These are phyloP conservation scores for Stagonosporopsis chrysanthemi DNA, from an alignment of 2,329 filamentous ascomycete genomes.

Conservation along the genomic window DNA sequence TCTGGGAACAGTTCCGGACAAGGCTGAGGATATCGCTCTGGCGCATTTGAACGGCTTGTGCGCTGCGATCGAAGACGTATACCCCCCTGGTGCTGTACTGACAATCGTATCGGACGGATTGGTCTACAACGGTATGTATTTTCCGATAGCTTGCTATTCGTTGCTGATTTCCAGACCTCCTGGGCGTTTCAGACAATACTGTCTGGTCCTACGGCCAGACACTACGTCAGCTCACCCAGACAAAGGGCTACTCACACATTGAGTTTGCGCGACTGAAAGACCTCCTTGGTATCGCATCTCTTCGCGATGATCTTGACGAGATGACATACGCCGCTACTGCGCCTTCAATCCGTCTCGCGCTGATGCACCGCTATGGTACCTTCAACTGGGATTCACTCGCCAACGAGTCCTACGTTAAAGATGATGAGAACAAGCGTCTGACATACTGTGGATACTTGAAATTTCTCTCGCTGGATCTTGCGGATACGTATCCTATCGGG, in stretches of 20 bases:
- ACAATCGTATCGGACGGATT: constrained; percentile 54
- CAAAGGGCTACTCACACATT: constrained; percentile 24
- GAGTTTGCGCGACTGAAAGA: constrained; percentile 27
- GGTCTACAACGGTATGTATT: constrained; percentile 46
- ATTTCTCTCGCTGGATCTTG: constrained; percentile 27
- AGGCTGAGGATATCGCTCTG: constrained; percentile 55
- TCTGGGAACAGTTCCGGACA: constrained; percentile 56
- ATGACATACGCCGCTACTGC: constrained; percentile 28
- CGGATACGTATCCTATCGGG: constrained; percentile 10
- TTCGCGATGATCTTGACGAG: constrained; percentile 20
- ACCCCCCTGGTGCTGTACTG: constrained; percentile 49
- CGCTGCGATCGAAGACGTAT: constrained; percentile 49
- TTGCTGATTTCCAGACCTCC: constrained; percentile 40
- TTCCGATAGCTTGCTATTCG: not conserved
- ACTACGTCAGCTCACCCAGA: constrained; percentile 20
- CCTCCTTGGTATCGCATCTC: constrained; percentile 17
- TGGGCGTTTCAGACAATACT: constrained; percentile 52
- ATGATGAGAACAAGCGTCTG: constrained; percentile 21
- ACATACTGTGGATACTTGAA: constrained; percentile 32
- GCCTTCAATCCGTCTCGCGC: constrained; percentile 24
- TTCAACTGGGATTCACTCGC: constrained; percentile 18
- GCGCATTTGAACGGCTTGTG: constrained; percentile 52
- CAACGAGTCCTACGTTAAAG: constrained; percentile 19
- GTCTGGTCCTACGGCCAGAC: constrained; percentile 50
- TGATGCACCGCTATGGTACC: constrained; percentile 26